Percentiles rank a stretch among this genome's conserved stretches.
Conservation (phyloP, 441 rosid species). For the Gossypium davidsonii region DNA sequence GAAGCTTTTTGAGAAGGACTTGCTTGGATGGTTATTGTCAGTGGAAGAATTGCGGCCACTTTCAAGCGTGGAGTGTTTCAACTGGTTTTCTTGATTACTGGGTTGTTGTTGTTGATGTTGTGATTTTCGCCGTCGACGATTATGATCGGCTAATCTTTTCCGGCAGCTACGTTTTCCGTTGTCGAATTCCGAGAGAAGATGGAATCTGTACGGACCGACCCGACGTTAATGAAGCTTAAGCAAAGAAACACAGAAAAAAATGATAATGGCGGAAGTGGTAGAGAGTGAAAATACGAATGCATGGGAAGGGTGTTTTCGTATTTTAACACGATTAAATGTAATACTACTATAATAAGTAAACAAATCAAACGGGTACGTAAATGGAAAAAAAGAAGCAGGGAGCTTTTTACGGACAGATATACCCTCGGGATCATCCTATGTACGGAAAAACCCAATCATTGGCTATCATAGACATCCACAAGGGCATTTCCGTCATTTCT, state of each 20-base stretch:
- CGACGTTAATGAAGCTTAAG: conserved; percentile 3
- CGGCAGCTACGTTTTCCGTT: conserved; percentile 97
- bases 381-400: not conserved
- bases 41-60: conserved; percentile 25
- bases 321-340: not conserved
- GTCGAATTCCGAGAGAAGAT: conserved; percentile 80
- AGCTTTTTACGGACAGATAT: conserved; percentile 25
- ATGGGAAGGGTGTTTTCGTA: not conserved
- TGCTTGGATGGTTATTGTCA: conserved; percentile 43
- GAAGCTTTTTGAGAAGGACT: conserved; percentile 12
- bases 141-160: conserved; percentile 87
- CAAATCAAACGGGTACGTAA: not conserved
- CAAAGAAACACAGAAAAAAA: not conserved
- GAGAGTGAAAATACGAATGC: not conserved
- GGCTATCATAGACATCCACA: not conserved
- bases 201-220: conserved; percentile 49
- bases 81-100: conserved; percentile 29
- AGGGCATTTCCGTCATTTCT: conserved; percentile 25
- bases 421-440: conserved; percentile 33
- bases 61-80: conserved; percentile 30
- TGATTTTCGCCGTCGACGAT: conserved; percentile 81
- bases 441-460: conserved; percentile 24
- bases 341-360: not conserved
- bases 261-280: not conserved
- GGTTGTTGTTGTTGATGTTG: conserved; percentile 34